A percentile compares a stretch with the other conserved stretches of the same genome.
phyloP scores from a whole-genome alignment of 192 early-diverging fungal genomes.

The Dissophora globulifera region DNA sequence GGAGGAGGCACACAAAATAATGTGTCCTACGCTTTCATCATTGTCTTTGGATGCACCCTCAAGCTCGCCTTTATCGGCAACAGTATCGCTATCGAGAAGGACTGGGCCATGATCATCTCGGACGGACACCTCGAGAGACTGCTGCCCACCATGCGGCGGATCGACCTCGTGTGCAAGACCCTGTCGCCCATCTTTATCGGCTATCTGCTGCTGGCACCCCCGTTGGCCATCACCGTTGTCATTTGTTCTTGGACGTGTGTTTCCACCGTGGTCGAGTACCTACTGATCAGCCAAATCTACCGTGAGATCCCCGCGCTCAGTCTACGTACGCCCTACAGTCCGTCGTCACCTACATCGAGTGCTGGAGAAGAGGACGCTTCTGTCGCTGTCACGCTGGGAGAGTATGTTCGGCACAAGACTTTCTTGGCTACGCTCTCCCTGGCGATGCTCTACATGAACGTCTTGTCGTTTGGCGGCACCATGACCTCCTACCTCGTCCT shows the following conservation, averaged over 20 bases:
- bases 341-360: too few species aligned
- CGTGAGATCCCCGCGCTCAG: slow-evolving; percentile 12
- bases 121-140: slow-evolving; percentile 23
- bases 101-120: slow-evolving; percentile 46
- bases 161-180: slow-evolving; percentile 51
- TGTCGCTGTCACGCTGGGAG: background rate
- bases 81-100: slow-evolving; percentile 39
- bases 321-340: background rate
- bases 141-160: slow-evolving; percentile 31
- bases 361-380: slow-evolving; percentile 1
- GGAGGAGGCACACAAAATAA: background rate
- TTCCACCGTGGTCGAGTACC: slow-evolving; percentile 21
- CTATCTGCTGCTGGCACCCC: background rate
- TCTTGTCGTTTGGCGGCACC: slow-evolving; percentile 41
- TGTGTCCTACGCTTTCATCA: slow-evolving; percentile 18
- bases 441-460: slow-evolving; percentile 49
- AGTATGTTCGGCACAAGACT: slow-evolving; percentile 32
- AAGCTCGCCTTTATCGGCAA: slow-evolving; percentile 39
- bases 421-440: slow-evolving; percentile 21
- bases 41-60: slow-evolving; percentile 32
- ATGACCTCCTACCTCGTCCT: slow-evolving; percentile 41
- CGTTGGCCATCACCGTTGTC: slow-evolving; percentile 2
- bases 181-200: slow-evolving; percentile 36
- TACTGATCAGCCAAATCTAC: slow-evolving; percentile 28
- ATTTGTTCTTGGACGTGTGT: slow-evolving; percentile 22